phyloP scores from a whole-genome alignment of 257 asterid genomes.

The Solanum ossicruentum region DNA sequence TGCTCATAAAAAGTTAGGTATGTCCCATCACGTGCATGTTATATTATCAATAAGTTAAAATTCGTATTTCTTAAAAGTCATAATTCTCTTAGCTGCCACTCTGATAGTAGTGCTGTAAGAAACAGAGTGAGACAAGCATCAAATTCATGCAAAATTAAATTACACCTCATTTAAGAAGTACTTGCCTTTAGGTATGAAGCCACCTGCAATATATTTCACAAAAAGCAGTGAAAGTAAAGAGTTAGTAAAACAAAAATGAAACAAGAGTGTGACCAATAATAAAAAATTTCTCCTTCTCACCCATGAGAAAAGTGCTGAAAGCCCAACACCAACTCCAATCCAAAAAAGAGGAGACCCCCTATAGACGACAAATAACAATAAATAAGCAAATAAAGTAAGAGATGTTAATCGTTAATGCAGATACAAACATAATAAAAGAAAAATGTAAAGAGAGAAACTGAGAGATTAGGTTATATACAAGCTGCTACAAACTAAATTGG shows the following conservation, averaged over 20 bases:
- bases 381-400: not conserved
- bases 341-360: conserved; percentile 96
- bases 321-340: conserved; percentile 94
- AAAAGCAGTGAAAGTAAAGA: not conserved
- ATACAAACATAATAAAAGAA: not conserved
- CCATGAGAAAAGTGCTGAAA: conserved; percentile 87
- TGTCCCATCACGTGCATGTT: not conserved
- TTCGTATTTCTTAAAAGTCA: not conserved
- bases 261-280: not conserved
- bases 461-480: not conserved
- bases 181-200: conserved; percentile 76
- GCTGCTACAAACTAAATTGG: not conserved
- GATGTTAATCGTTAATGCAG: not conserved
- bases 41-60: not conserved
- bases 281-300: conserved; percentile 28
- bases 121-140: not conserved
- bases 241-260: not conserved
- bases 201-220: conserved; percentile 37
- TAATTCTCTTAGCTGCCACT: not conserved
- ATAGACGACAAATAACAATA: not conserved
- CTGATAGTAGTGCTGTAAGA: not conserved
- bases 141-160: not conserved
- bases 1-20: not conserved
- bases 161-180: conserved; percentile 2
- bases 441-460: not conserved